These are phyloP conservation scores for Amorphotheca resinae DNA, from an alignment of 495 filamentous ascomycete species.

Conservation along the genomic window DNA sequence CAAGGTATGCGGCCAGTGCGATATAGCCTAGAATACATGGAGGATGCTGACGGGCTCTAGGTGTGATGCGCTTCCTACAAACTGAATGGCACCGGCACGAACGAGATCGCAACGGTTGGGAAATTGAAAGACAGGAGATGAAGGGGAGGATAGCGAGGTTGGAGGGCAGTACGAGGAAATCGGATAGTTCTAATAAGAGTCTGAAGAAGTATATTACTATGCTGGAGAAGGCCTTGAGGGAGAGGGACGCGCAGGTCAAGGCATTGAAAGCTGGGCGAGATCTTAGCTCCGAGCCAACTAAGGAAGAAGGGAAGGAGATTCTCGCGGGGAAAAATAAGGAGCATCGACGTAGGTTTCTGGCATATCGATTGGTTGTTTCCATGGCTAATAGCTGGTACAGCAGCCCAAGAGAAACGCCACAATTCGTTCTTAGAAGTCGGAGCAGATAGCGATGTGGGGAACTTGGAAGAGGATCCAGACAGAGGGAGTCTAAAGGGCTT, in stretches of 20 bases:
- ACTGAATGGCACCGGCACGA: conserved; percentile 99
- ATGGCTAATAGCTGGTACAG: conserved; percentile 12
- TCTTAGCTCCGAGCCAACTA: conserved; percentile 18
- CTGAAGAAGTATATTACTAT: conserved; percentile 81
- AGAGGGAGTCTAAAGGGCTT: conserved; percentile 48
- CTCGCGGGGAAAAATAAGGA: too few relatives aligned
- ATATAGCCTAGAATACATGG: background rate
- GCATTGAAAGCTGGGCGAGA: conserved; percentile 29
- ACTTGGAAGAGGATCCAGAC: conserved; percentile 37
- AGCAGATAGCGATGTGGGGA: conserved; percentile 15
- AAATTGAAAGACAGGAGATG: conserved; percentile 98
- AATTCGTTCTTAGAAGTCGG: conserved; percentile 32
- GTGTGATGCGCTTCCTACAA: conserved; percentile 98
- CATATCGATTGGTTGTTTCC: background rate
- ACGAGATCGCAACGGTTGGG: conserved; percentile 95
- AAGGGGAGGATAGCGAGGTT: conserved; percentile 93
- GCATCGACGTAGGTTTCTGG: conserved; percentile 20
- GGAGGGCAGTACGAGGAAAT: conserved; percentile 75
- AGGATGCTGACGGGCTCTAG: too few relatives aligned
- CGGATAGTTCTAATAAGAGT: conserved; percentile 75
- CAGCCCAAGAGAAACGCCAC: conserved; percentile 25
- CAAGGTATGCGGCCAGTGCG: conserved; percentile 82
- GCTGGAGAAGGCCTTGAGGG: conserved; percentile 78
- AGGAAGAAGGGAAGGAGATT: conserved; percentile 33
- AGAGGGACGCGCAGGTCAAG: conserved; percentile 34